Evolutionary conservation across 2,329 filamentous ascomycete species (phyloP).

Genomic region (Monosporascus ibericus): DNA sequence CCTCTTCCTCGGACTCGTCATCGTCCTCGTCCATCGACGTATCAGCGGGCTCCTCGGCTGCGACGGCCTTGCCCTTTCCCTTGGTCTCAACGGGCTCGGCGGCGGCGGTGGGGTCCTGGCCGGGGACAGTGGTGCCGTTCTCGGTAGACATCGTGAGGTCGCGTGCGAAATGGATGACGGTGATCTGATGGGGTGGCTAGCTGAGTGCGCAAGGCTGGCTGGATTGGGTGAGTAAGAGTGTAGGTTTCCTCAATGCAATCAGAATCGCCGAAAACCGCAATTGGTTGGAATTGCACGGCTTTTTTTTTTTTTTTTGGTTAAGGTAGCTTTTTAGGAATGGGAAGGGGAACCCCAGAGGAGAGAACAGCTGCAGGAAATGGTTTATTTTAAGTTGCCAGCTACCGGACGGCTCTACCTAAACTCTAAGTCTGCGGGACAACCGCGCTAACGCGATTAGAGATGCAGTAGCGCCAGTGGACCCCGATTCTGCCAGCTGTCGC

Average conservation of each 20-base stretch:
- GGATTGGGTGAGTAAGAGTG: slow-evolving; percentile 1
- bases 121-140: slow-evolving; percentile 42
- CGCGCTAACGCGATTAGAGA: neutral
- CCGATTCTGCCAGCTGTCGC: neutral
- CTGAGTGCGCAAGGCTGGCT: neutral
- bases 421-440: neutral
- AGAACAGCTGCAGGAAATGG: too few species aligned
- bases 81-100: slow-evolving; percentile 53
- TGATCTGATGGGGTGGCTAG: slow-evolving; percentile 1
- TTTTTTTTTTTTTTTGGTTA: too few species aligned
- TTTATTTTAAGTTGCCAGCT: neutral
- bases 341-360: too few species aligned
- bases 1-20: slow-evolving; percentile 57
- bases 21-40: slow-evolving; percentile 71
- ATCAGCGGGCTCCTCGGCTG: slow-evolving; percentile 48
- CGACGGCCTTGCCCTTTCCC: slow-evolving; percentile 80
- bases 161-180: neutral
- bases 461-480: neutral
- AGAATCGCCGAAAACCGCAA: slow-evolving; percentile 12
- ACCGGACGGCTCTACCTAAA: neutral
- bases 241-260: slow-evolving; percentile 7
- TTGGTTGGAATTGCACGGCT: slow-evolving; percentile 16
- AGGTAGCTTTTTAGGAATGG: slow-evolving; percentile 1
- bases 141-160: slow-evolving; percentile 41
- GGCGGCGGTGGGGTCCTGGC: slow-evolving; percentile 35